Evolutionary conservation across 140 eudicot species (phyloP).

Genomic region (Cichorium intybus): DNA sequence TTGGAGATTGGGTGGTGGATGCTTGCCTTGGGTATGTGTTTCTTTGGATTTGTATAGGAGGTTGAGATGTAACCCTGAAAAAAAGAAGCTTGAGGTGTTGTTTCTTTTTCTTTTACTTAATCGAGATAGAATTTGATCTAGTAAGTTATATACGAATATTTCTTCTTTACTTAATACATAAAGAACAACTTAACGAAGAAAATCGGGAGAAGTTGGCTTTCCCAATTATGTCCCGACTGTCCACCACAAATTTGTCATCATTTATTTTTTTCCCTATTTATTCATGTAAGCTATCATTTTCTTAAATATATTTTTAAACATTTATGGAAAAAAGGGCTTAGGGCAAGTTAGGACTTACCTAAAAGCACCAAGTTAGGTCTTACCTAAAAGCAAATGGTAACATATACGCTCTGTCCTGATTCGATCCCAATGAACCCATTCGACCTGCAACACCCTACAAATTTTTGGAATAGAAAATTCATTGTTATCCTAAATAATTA

Average conservation of each 20-base stretch:
- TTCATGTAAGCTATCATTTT: neutral
- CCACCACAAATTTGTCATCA: neutral
- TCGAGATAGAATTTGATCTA: neutral
- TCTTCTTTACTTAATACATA: too few relatives aligned
- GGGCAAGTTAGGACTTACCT: neutral
- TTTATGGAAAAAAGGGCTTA: neutral
- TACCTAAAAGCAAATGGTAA: constrained; percentile 17
- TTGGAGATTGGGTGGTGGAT: constrained; percentile 1
- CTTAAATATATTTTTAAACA: neutral
- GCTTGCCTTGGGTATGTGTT: constrained; percentile 13
- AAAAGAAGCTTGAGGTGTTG: neutral
- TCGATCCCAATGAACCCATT: constrained; percentile 3
- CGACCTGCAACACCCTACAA: constrained; percentile 17
- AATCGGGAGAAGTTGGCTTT: too few relatives aligned
- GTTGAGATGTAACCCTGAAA: constrained; percentile 25
- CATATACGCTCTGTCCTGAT: constrained; percentile 4
- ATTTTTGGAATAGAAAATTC: neutral
- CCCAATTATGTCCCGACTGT: too few relatives aligned
- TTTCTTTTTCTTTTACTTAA: neutral
- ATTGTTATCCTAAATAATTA: neutral
- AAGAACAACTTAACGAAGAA: too few relatives aligned
- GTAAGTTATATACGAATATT: neutral
- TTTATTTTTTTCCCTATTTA: neutral
- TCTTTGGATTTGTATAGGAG: constrained; percentile 17
- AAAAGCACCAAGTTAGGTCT: neutral